Conservation (phyloP, 2,329 filamentous ascomycete species). For the Trichoderma sp. region DNA sequence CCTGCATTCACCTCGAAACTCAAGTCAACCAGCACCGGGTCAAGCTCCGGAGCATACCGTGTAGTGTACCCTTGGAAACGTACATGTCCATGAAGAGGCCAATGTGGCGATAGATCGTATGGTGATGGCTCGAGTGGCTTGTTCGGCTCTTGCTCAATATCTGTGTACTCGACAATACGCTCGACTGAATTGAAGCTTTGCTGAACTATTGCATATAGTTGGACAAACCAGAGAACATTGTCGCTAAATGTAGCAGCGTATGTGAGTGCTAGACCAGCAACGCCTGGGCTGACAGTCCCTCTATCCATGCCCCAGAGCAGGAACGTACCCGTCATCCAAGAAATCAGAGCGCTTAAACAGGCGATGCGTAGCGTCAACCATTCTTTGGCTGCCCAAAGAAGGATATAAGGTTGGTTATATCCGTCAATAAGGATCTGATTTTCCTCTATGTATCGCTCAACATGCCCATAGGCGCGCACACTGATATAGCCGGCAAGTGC, state of each 20-base stretch:
- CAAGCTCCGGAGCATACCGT: slow-evolving; percentile 77
- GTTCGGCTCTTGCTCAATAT: neutral
- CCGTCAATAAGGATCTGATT: slow-evolving; percentile 81
- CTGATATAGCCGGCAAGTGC: slow-evolving; percentile 86
- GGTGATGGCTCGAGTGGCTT: neutral
- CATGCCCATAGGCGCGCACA: slow-evolving; percentile 86
- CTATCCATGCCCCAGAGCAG: slow-evolving; percentile 43
- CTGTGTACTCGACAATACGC: slow-evolving; percentile 56
- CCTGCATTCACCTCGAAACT: slow-evolving; percentile 77
- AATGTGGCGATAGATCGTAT: slow-evolving; percentile 42
- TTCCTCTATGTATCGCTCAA: slow-evolving; percentile 81
- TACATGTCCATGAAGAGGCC: slow-evolving; percentile 78
- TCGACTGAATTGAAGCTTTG: slow-evolving; percentile 69
- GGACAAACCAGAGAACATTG: slow-evolving; percentile 61
- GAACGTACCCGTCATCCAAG: slow-evolving; percentile 64
- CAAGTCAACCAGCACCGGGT: slow-evolving; percentile 75
- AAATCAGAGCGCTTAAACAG: slow-evolving; percentile 65
- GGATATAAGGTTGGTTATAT: slow-evolving; percentile 71
- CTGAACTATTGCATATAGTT: slow-evolving; percentile 83
- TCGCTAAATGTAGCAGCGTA: slow-evolving; percentile 69
- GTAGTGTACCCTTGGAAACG: slow-evolving; percentile 82
- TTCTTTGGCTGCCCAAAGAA: slow-evolving; percentile 69
- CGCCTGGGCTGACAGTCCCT: slow-evolving; percentile 38
- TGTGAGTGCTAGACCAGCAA: slow-evolving; percentile 65
- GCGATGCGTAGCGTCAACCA: slow-evolving; percentile 65